Conservation (phyloP, 208 protist genomes). For the Leptomonas pyrrhocoris region DNA sequence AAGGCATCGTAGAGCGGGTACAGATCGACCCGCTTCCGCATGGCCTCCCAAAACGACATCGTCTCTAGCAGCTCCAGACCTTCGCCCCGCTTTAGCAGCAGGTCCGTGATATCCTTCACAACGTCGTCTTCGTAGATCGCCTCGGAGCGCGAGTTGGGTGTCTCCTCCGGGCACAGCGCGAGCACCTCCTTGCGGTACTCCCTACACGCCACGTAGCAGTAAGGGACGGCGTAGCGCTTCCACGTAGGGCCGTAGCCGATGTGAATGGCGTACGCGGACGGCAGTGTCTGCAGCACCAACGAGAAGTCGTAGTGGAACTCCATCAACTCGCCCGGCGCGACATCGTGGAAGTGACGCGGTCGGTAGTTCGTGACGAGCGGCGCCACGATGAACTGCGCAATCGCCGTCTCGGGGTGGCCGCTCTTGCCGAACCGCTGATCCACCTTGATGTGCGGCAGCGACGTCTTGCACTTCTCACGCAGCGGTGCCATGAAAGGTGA, state of each 20-base stretch:
- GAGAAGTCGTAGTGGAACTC: conserved; percentile 90
- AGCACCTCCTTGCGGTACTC: conserved; percentile 85
- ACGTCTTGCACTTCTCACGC: conserved; percentile 69
- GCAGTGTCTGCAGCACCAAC: conserved; percentile 65
- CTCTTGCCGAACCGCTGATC: conserved; percentile 89
- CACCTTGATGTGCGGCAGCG: conserved; percentile 87
- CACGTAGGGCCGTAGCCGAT: conserved; percentile 86
- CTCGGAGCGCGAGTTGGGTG: conserved; percentile 84
- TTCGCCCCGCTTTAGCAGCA: conserved; percentile 72
- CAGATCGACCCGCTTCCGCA: conserved; percentile 78
- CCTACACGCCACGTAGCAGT: conserved; percentile 70
- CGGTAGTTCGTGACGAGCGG: conserved; percentile 89
- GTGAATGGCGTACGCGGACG: conserved; percentile 54
- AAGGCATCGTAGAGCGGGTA: conserved; percentile 83
- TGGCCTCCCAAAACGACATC: conserved; percentile 75
- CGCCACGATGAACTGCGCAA: conserved; percentile 86
- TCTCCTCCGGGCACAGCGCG: conserved; percentile 81
- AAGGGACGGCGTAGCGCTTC: conserved; percentile 89
- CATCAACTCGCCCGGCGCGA: conserved; percentile 85
- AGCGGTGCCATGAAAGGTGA: conserved; percentile 88
- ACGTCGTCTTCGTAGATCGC: conserved; percentile 86
- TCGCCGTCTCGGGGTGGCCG: conserved; percentile 83
- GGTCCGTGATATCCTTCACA: conserved; percentile 84
- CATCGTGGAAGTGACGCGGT: conserved; percentile 87
- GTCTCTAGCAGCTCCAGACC: conserved; percentile 71